Conservation (phyloP, 352 stramenopile species). For the Phytophthora chlamydospora region DNA sequence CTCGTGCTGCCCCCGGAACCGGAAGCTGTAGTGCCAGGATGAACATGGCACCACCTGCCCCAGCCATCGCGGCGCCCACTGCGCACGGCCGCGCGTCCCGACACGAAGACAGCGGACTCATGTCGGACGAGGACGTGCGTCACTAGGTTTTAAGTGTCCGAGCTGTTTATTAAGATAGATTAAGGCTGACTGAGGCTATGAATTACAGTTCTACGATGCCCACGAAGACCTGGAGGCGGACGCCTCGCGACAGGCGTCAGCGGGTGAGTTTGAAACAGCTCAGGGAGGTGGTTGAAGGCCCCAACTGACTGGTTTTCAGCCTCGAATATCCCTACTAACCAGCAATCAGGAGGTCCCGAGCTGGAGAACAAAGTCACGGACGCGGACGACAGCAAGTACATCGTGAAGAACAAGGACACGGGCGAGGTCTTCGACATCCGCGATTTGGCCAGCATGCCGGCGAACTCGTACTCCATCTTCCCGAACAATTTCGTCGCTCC, state of each 20-base stretch:
- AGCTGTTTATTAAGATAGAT: not conserved
- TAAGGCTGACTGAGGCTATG: not conserved
- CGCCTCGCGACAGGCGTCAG: slow-evolving; percentile 23
- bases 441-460: slow-evolving; percentile 57
- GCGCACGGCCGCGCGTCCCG: slow-evolving; percentile 16
- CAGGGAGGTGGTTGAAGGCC: not conserved
- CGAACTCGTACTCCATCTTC: slow-evolving; percentile 80
- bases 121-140: slow-evolving; percentile 70
- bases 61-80: not conserved
- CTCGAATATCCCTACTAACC: slow-evolving; percentile 16
- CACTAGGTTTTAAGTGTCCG: not conserved
- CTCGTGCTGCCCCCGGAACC: slow-evolving; percentile 1
- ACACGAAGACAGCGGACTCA: slow-evolving; percentile 58
- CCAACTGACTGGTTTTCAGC: slow-evolving; percentile 11
- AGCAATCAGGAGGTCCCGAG: slow-evolving; percentile 6
- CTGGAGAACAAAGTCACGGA: slow-evolving; percentile 24
- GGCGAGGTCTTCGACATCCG: slow-evolving; percentile 83
- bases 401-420: slow-evolving; percentile 85
- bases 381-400: slow-evolving; percentile 65
- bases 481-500: slow-evolving; percentile 65
- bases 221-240: slow-evolving; percentile 61
- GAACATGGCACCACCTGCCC: slow-evolving; percentile 13
- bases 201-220: slow-evolving; percentile 70
- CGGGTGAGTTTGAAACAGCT: slow-evolving; percentile 11
- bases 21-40: slow-evolving; percentile 3